A percentile compares a stretch with the other conserved stretches of the same genome.
Evolutionary conservation across 371 early-diverging fungal species (phyloP).

Genomic region (Conidiobolus incongruus): DNA sequence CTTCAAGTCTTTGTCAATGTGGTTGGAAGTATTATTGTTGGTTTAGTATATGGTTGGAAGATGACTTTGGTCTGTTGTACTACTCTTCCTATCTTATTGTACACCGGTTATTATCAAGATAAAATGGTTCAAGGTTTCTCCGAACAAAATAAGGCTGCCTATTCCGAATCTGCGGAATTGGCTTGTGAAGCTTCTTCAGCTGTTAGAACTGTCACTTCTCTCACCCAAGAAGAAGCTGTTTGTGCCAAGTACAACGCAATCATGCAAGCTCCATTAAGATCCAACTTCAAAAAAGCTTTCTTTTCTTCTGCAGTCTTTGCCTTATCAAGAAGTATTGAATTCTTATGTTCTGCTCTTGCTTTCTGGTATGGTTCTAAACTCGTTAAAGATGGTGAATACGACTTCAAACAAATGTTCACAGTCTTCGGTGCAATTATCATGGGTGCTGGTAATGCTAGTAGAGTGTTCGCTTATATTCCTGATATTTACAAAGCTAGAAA

Average conservation of each 20-base stretch:
- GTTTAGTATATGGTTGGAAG: constrained; percentile 36
- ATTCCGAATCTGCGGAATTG: constrained; percentile 39
- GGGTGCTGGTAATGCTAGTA: constrained; percentile 3
- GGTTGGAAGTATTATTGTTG: constrained; percentile 15
- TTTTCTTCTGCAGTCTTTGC: constrained; percentile 32
- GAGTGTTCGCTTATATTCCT: constrained; percentile 4
- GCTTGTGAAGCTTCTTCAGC: constrained; percentile 71
- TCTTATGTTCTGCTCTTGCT: constrained; percentile 27
- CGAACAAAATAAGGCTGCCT: constrained; percentile 30
- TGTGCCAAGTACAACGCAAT: constrained; percentile 21
- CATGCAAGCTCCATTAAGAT: constrained; percentile 30
- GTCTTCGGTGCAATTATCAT: constrained; percentile 5
- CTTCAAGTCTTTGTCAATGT: constrained; percentile 5
- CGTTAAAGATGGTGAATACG: constrained; percentile 10
- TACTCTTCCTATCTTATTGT: constrained; percentile 22
- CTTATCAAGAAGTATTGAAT: constrained; percentile 28
- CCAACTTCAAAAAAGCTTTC: constrained; percentile 24
- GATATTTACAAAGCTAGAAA: constrained; percentile 29
- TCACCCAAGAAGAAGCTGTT: constrained; percentile 51
- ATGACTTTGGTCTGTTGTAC: constrained; percentile 32
- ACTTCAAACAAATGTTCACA: constrained; percentile 7
- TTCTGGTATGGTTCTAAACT: constrained; percentile 31
- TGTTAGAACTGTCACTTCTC: constrained; percentile 68
- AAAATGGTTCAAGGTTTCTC: constrained; percentile 9
- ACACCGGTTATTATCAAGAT: constrained; percentile 4